Percentiles rank a stretch among this genome's conserved stretches.
Conservation (phyloP, 1,284 basidiomycete species). For the Somion occarium region DNA sequence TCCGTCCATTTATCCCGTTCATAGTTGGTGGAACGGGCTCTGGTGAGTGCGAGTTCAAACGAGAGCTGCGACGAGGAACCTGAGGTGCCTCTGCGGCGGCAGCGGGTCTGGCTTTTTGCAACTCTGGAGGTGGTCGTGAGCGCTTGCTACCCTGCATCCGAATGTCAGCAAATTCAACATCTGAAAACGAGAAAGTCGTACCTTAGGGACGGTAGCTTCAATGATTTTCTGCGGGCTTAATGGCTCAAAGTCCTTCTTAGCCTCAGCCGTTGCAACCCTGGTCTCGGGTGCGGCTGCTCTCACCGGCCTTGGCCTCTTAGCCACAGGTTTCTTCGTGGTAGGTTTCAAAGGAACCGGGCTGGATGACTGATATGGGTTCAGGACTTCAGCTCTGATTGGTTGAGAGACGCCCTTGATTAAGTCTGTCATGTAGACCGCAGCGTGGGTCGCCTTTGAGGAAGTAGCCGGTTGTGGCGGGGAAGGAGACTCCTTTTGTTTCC, state of each 20-base stretch:
- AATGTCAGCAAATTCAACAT: slow-evolving; percentile 6
- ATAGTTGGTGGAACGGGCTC: slow-evolving; percentile 10
- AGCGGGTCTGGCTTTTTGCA: slow-evolving; percentile 18
- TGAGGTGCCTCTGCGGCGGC: slow-evolving; percentile 10
- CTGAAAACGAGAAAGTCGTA: slow-evolving; percentile 24
- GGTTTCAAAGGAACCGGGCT: slow-evolving; percentile 46
- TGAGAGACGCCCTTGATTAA: slow-evolving; percentile 65
- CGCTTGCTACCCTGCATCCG: slow-evolving; percentile 61
- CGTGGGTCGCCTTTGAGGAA: slow-evolving; percentile 39
- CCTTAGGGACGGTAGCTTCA: slow-evolving; percentile 69
- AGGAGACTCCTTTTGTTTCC: slow-evolving; percentile 42
- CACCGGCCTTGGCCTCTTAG: slow-evolving; percentile 33
- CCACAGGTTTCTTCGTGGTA: slow-evolving; percentile 33
- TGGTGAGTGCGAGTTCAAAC: slow-evolving; percentile 16
- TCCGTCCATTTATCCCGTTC: slow-evolving; percentile 15
- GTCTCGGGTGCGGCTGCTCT: slow-evolving; percentile 16
- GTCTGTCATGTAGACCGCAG: slow-evolving; percentile 60
- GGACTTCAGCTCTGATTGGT: slow-evolving; percentile 55
- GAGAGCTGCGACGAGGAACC: slow-evolving; percentile 19
- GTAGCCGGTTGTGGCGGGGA: slow-evolving; percentile 34
- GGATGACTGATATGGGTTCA: slow-evolving; percentile 67
- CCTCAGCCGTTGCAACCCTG: too few relatives aligned
- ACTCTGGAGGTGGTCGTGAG: slow-evolving; percentile 52
- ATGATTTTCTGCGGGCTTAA: slow-evolving; percentile 59
- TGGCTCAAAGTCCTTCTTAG: slow-evolving; percentile 28